Evolutionary conservation across 2,329 filamentous ascomycete species (phyloP), one percentile per base, ranked within the genome.

Genomic region (Amauroascus verrucosus): DNA sequence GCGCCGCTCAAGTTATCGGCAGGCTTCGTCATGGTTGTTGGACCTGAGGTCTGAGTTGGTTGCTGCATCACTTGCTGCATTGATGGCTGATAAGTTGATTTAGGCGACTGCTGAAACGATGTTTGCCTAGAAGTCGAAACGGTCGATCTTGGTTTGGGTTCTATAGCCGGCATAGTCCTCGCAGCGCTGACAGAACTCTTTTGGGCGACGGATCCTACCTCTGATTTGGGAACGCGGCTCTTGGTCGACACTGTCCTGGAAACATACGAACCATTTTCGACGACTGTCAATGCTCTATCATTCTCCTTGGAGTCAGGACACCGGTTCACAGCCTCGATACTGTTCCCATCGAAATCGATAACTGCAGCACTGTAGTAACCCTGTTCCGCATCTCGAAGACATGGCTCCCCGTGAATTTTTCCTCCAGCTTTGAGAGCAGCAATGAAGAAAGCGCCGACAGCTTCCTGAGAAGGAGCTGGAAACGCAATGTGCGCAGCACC

Each of bases 261-360:
- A 5, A 70, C 66, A 1, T 69, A 66, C 1, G 69, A 70, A 38
- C 65, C 64, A 51, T 65, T 66, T 51, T 70, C 68, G 7, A 71
- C 60, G 7, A 68, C 57, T n/a, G 64, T 65, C 55, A 70, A 59
- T 32, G 67, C 63, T 18, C 56, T 52, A 3, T 57, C 53, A 28
- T 61, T 66, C 18, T 58, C 61, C 30, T 61, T 62, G n/a, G 63
- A 64, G 46, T 58, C 62, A 26, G 60, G 56, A 14, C 62, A 14
- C 18, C 48, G 40, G 33, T 41, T 41, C 1, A 90, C 80, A 28
- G 87, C 85, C 64, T 93, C 86, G 65, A 95, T 82, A 61, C 79
- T 85, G 71, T 95, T 94, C 48, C 86, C 86, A 71, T 95, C 88
- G 52, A 87, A 77, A 68, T 95, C 88, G 56, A 82, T 77, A 38